Evolutionary conservation across 2,329 filamentous ascomycete species (phyloP), one percentile per base, ranked within the genome.

Genomic region (Juglanconis juglandina): DNA sequence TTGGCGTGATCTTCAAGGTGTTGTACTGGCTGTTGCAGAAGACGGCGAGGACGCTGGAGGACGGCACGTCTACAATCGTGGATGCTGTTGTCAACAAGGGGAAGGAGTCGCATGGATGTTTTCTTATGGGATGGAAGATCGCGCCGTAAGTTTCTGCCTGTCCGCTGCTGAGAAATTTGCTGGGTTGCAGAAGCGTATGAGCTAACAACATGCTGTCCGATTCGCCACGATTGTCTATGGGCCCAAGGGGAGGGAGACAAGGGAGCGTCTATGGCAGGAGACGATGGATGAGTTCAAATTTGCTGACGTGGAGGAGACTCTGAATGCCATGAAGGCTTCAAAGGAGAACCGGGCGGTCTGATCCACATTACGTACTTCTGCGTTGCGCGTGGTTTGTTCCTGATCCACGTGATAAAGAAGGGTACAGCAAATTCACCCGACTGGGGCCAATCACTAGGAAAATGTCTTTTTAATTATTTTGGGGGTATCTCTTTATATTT

Each of bases 81-180:
- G 52, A 60, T 33, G 53, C 58, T 8, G 42, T 60, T 17, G 35
- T 60, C 10, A 39, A 44, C 4, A 52, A 60, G 34, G 58, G 58
- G 2, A 49, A 49, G 34, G 58, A 60, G 32, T 32, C 51, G 1
- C 58, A 60, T 24, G 58, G 58, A 10, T 56, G 51, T n/a, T 60
- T 51, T 24, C 17, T 60, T 30, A 60, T 55, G 51, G 44, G 44
- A 17, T 60, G 58, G 51, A n/a, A 9, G 13, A 42, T 53, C 10
- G 51, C 51, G 6, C 51, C 51, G 51, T 53, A 33, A 42, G 51
- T 53, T 39, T 3, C 35, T 39, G 8, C 35, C 11, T 39, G 35
- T 11, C 11, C 8, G 35, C 2, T 39, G 7, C 11, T 39, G 35
- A 3, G 11, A 8, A 8, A 8, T 39, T 39, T 11, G 11, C 7